A percentile compares a stretch with the other conserved stretches of the same genome.
phyloP scores from a whole-genome alignment of 768 basidiomycete species.

The Tulasnella sp. region DNA sequence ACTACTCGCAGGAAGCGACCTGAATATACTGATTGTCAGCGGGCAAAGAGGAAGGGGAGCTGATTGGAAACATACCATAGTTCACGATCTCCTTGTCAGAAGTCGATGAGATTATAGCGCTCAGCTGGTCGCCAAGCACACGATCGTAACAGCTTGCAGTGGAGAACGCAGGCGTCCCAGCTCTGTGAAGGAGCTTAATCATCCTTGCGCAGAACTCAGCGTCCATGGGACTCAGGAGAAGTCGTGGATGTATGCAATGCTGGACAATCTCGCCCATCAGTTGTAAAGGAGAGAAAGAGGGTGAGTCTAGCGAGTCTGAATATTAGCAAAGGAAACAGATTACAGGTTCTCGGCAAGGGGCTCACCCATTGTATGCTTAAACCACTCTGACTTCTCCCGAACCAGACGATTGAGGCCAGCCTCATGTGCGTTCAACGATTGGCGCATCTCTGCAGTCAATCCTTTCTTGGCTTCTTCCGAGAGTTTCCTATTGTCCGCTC shows the following conservation, averaged over 20 bases:
- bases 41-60: background rate
- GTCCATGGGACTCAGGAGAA: slow-evolving; percentile 90
- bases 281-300: slow-evolving; percentile 28
- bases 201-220: slow-evolving; percentile 90
- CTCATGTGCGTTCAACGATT: background rate
- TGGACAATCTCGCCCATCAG: slow-evolving; percentile 50
- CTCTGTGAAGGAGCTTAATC: slow-evolving; percentile 73
- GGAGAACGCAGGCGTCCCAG: slow-evolving; percentile 83
- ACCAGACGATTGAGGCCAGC: slow-evolving; percentile 45
- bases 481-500: background rate
- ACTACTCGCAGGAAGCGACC: slow-evolving; percentile 81
- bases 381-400: slow-evolving; percentile 76
- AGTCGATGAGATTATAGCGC: slow-evolving; percentile 78
- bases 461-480: background rate
- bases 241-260: slow-evolving; percentile 86
- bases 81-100: slow-evolving; percentile 95
- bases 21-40: slow-evolving; percentile 23
- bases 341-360: background rate
- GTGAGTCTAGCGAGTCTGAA: slow-evolving; percentile 30
- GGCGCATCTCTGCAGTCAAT: slow-evolving; percentile 2
- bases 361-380: slow-evolving; percentile 42
- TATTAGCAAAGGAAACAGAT: slow-evolving; percentile 27
- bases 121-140: slow-evolving; percentile 75
- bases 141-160: slow-evolving; percentile 78
- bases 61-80: slow-evolving; percentile 49